Percentiles rank a stretch among this genome's conserved stretches.
phyloP scores from a whole-genome alignment of 192 early-diverging fungal genomes.

The Pilaira anomala region DNA sequence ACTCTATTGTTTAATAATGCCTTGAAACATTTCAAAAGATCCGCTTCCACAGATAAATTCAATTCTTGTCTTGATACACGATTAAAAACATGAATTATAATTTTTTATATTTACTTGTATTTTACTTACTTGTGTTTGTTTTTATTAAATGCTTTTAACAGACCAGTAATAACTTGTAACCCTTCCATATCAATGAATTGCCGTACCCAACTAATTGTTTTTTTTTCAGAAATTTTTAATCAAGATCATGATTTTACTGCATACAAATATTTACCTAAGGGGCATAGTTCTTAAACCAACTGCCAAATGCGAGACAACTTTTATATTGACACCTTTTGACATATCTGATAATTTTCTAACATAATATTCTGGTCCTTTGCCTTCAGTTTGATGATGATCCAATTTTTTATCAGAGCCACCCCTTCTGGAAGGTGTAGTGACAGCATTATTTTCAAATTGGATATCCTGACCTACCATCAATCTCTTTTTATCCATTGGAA shows the following conservation, averaged over 20 bases:
- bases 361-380: slow-evolving; percentile 51
- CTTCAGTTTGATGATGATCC: slow-evolving; percentile 23
- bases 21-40: slow-evolving; percentile 78
- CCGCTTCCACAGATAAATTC: slow-evolving; percentile 70
- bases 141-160: slow-evolving; percentile 57
- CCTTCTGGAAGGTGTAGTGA: slow-evolving; percentile 24
- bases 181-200: slow-evolving; percentile 77
- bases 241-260: neutral
- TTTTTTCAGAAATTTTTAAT: neutral
- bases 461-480: slow-evolving; percentile 51
- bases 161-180: slow-evolving; percentile 62
- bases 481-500: slow-evolving; percentile 55
- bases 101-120: neutral
- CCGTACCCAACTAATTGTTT: slow-evolving; percentile 71
- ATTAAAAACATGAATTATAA: neutral
- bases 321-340: slow-evolving; percentile 37
- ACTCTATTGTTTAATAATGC: slow-evolving; percentile 67
- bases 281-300: slow-evolving; percentile 55
- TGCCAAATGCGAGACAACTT: slow-evolving; percentile 42
- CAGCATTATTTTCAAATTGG: slow-evolving; percentile 18
- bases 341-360: slow-evolving; percentile 39
- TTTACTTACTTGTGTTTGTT: slow-evolving; percentile 45
- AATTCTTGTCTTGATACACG: slow-evolving; percentile 46
- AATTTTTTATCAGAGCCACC: slow-evolving; percentile 5
- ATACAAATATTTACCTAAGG: slow-evolving; percentile 40